Evolutionary conservation across 495 filamentous ascomycete genomes (phyloP).

Genomic region (Durotheca rogersii): DNA sequence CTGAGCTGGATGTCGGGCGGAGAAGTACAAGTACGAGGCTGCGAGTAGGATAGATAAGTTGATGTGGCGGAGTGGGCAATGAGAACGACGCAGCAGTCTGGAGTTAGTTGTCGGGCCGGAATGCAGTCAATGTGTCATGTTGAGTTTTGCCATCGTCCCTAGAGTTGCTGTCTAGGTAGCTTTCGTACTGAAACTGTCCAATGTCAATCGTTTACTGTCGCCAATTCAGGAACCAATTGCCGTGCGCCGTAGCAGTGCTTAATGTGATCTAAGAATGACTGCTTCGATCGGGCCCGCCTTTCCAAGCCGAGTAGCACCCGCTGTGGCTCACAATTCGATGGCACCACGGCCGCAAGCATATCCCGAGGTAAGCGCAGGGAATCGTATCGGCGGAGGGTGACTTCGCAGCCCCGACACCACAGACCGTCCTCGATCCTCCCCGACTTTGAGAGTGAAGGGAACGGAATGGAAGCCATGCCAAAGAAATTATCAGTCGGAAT

Average conservation of each 20-base stretch:
- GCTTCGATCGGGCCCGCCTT: slow-evolving; percentile 6
- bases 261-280: slow-evolving; percentile 2
- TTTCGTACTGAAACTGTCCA: slow-evolving; percentile 1
- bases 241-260: slow-evolving; percentile 9
- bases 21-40: slow-evolving; percentile 1
- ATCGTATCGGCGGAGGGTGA: neutral
- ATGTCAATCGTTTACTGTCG: neutral
- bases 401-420: slow-evolving; percentile 11
- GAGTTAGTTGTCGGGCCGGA: too few relatives aligned
- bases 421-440: slow-evolving; percentile 8
- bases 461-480: slow-evolving; percentile 8
- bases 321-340: slow-evolving; percentile 2
- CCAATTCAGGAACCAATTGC: slow-evolving; percentile 5
- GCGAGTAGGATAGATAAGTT: neutral
- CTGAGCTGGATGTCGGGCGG: neutral
- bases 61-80: neutral
- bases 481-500: neutral
- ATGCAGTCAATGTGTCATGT: too few relatives aligned
- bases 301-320: slow-evolving; percentile 7
- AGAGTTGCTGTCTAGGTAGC: too few relatives aligned
- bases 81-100: too few relatives aligned
- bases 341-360: slow-evolving; percentile 3
- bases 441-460: slow-evolving; percentile 7
- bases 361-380: neutral
- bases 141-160: too few relatives aligned